A percentile compares a stretch with the other conserved stretches of the same genome.
These are phyloP conservation scores for Lentinula novae-zelandiae DNA, from an alignment of 1,284 basidiomycete species.

Conservation along the genomic window DNA sequence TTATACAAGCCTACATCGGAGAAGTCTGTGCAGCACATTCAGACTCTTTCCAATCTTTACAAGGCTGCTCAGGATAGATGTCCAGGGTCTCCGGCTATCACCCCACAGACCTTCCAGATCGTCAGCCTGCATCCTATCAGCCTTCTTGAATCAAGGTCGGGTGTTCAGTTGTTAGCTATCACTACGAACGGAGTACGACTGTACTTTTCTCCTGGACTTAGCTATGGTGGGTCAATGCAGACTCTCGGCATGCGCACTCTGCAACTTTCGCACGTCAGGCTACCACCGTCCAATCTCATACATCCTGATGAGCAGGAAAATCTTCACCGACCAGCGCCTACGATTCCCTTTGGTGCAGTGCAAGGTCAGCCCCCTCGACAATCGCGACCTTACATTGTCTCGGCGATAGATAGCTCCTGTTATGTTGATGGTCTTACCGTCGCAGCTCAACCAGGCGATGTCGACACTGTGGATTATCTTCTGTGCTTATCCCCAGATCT, in stretches of 20 bases:
- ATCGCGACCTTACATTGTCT: slow-evolving; percentile 53
- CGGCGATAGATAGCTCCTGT: slow-evolving; percentile 52
- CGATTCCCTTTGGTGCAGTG: slow-evolving; percentile 41
- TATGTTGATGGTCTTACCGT: slow-evolving; percentile 65
- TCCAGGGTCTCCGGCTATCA: slow-evolving; percentile 66
- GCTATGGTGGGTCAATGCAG: slow-evolving; percentile 37
- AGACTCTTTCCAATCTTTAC: slow-evolving; percentile 65
- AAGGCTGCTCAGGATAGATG: slow-evolving; percentile 73
- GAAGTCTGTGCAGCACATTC: slow-evolving; percentile 62
- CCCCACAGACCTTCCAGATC: slow-evolving; percentile 65
- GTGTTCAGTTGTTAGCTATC: slow-evolving; percentile 75
- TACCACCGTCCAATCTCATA: slow-evolving; percentile 72
- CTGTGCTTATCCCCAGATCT: slow-evolving; percentile 78
- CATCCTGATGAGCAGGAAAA: slow-evolving; percentile 70
- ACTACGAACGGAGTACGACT: slow-evolving; percentile 77
- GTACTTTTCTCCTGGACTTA: slow-evolving; percentile 67
- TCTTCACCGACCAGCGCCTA: slow-evolving; percentile 30
- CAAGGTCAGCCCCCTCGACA: slow-evolving; percentile 40
- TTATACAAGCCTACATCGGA: slow-evolving; percentile 61
- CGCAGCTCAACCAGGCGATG: slow-evolving; percentile 67
- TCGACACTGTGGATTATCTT: slow-evolving; percentile 71
- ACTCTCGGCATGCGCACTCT: slow-evolving; percentile 44
- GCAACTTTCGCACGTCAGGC: slow-evolving; percentile 71
- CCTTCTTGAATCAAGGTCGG: slow-evolving; percentile 57
- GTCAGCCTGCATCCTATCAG: slow-evolving; percentile 63